These are phyloP conservation scores for Corylus avellana DNA, from an alignment of 306 rosid genomes.

Conservation along the genomic window DNA sequence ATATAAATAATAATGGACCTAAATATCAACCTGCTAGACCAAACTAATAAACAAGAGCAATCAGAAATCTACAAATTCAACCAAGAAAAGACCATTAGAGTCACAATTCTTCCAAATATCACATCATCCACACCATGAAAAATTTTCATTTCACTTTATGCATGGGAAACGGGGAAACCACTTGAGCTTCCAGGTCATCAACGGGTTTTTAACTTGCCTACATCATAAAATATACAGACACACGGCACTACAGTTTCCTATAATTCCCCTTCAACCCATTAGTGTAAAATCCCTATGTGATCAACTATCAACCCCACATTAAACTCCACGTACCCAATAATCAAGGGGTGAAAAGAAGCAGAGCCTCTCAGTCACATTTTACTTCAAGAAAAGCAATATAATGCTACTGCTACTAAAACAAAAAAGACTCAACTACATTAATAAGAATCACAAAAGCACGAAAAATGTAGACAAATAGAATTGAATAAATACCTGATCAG, in stretches of 20 bases:
- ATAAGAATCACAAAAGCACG: background rate
- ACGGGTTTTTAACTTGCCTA: background rate
- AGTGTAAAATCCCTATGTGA: background rate
- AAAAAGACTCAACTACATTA: background rate
- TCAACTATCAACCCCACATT: background rate
- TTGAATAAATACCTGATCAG: conserved; percentile 43
- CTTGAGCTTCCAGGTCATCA: background rate
- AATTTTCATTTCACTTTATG: too few relatives aligned
- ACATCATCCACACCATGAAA: background rate
- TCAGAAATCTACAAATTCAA: background rate
- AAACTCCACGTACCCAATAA: background rate
- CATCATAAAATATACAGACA: too few relatives aligned
- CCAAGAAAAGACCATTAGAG: background rate
- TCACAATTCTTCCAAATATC: background rate
- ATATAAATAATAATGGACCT: background rate
- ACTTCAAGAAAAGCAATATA: background rate
- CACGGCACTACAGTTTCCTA: background rate
- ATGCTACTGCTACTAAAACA: background rate
- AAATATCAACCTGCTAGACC: background rate
- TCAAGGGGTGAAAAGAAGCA: background rate
- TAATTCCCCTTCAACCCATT: background rate
- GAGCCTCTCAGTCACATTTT: background rate
- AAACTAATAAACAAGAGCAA: background rate
- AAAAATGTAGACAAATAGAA: background rate
- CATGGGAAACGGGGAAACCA: background rate